phyloP scores from a whole-genome alignment of 2,329 filamentous ascomycete species.

The Juglanconis oblonga region DNA sequence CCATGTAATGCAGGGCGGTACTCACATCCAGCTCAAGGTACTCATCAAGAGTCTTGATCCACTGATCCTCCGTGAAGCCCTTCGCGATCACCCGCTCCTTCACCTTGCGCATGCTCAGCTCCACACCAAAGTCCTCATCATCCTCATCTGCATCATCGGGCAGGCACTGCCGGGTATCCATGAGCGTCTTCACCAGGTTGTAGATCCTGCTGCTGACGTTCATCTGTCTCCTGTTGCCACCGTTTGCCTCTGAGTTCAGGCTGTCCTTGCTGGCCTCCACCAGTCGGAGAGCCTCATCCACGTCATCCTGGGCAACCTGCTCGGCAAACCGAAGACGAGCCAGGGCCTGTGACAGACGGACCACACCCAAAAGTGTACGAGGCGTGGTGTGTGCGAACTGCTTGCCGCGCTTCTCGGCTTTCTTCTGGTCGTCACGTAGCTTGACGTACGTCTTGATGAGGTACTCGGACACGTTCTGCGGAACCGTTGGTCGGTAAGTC shows the following conservation, averaged over 20 bases:
- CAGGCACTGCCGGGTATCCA: conserved; percentile 81
- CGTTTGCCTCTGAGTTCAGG: conserved; percentile 67
- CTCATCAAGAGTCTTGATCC: conserved; percentile 81
- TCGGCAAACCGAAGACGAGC: conserved; percentile 87
- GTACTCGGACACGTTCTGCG: conserved; percentile 85
- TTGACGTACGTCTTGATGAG: conserved; percentile 96
- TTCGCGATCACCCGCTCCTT: conserved; percentile 90
- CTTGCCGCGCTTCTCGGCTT: conserved; percentile 85
- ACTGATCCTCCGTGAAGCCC: conserved; percentile 94
- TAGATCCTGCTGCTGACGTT: conserved; percentile 90
- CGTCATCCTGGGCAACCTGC: conserved; percentile 83
- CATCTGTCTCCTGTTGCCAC: conserved; percentile 59
- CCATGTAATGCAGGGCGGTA: conserved; percentile 28
- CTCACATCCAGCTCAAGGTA: conserved; percentile 88
- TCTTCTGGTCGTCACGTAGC: conserved; percentile 87
- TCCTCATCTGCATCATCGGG: conserved; percentile 63
- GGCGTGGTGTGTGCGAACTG: conserved; percentile 93
- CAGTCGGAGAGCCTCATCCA: conserved; percentile 89
- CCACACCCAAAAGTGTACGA: conserved; percentile 86
- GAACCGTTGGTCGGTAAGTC: conserved; percentile 82
- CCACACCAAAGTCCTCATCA: conserved; percentile 52
- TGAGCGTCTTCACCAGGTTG: conserved; percentile 85
- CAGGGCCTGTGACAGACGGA: conserved; percentile 90
- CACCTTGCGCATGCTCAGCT: conserved; percentile 84
- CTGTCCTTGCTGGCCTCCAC: conserved; percentile 93